phyloP scores from a whole-genome alignment of 441 rosid species.

The Omphalea diandra region DNA sequence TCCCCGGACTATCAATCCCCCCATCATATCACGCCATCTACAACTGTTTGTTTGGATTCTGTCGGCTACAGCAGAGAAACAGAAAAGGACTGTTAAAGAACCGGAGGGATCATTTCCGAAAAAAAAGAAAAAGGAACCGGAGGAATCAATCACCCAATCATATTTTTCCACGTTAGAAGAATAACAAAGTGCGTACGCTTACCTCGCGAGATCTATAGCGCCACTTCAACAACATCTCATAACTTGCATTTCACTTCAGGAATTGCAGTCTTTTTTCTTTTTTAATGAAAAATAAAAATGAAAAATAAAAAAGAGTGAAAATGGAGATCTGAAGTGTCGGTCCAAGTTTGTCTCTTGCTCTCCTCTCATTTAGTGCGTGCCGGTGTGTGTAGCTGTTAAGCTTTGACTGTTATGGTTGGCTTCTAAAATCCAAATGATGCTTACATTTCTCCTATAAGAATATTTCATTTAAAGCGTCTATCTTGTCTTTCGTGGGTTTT shows the following conservation, averaged over 20 bases:
- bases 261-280: conserved; percentile 5
- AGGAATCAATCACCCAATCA: neutral
- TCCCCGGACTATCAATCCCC: neutral
- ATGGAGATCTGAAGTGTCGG: conserved; percentile 19
- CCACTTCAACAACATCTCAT: neutral
- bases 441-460: conserved; percentile 6
- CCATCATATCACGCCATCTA: neutral
- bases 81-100: neutral
- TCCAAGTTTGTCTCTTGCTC: neutral
- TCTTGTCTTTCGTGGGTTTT: conserved; percentile 11
- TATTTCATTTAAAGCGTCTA: neutral
- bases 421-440: conserved; percentile 11
- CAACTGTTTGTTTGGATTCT: conserved; percentile 2
- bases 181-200: neutral
- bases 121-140: neutral
- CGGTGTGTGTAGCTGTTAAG: conserved; percentile 21
- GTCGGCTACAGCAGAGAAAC: conserved; percentile 10
- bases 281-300: neutral
- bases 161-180: neutral
- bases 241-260: neutral
- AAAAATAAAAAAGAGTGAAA: neutral
- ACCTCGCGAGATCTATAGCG: neutral
- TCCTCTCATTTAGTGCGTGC: conserved; percentile 10
- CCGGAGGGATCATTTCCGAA: neutral
- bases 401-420: conserved; percentile 3